These are phyloP conservation scores for Tritrichomonas foetus DNA, from an alignment of 208 protist genomes.

Conservation along the genomic window DNA sequence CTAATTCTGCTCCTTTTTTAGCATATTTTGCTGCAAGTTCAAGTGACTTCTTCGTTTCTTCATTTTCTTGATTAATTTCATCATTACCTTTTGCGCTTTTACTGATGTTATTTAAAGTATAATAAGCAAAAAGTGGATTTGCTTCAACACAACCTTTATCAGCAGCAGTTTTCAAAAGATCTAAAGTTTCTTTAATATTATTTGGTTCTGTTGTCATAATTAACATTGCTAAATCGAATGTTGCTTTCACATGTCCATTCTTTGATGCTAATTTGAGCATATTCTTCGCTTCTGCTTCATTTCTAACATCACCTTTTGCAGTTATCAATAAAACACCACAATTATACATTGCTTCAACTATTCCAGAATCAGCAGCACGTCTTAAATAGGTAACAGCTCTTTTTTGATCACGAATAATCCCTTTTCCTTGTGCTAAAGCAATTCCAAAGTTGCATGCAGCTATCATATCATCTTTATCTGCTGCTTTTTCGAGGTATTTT, in stretches of 20 bases:
- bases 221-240: neutral
- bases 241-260: neutral
- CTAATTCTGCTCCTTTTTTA: too few species aligned
- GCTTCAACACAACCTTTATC: neutral
- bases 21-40: too few species aligned
- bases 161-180: neutral
- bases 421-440: neutral
- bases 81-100: too few species aligned
- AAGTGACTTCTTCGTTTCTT: too few species aligned
- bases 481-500: neutral
- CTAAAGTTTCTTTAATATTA: neutral
- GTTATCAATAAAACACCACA: too few species aligned
- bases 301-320: too few species aligned
- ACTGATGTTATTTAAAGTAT: too few species aligned
- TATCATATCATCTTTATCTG: neutral
- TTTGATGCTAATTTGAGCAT: neutral
- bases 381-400: neutral
- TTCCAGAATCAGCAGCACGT: neutral
- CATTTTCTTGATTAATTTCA: too few species aligned
- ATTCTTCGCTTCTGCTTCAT: neutral
- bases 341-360: constrained; percentile 2
- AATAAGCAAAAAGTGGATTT: too few species aligned
- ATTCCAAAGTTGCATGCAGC: neutral
- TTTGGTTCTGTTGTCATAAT: neutral
- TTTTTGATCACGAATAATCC: neutral